Conservation (phyloP, 768 basidiomycete species). For the Boletus coccyginus region DNA sequence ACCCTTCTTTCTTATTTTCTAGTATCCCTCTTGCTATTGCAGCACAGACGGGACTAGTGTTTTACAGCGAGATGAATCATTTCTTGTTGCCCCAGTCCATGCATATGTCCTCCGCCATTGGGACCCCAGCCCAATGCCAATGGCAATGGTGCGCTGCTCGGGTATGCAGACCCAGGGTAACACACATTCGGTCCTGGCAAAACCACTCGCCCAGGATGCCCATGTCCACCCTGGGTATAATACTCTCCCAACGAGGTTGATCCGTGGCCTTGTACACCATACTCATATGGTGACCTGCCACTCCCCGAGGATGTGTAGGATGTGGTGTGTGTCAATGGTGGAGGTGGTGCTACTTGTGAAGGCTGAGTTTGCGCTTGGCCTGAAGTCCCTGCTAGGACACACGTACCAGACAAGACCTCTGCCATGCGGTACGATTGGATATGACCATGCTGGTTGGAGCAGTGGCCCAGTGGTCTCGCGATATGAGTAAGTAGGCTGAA, state of each 20-base stretch:
- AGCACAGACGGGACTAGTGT: too few relatives aligned
- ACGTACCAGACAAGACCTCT: too few relatives aligned
- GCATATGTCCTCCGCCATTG: slow-evolving; percentile 11
- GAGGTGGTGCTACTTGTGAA: slow-evolving; percentile 14
- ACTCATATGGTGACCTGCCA: slow-evolving; percentile 22
- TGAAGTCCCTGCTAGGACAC: too few relatives aligned
- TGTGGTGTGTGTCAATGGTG: slow-evolving; percentile 18
- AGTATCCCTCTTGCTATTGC: too few relatives aligned
- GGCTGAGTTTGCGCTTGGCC: slow-evolving; percentile 16
- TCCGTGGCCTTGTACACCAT: slow-evolving; percentile 18
- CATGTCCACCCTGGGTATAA: slow-evolving; percentile 16
- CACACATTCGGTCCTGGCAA: slow-evolving; percentile 20
- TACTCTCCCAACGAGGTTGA: slow-evolving; percentile 23
- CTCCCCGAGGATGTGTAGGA: slow-evolving; percentile 26
- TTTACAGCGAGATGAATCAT: slow-evolving; percentile 32
- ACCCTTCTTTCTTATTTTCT: too few relatives aligned
- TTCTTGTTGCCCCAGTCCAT: slow-evolving; percentile 27
- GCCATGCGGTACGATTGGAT: too few relatives aligned
- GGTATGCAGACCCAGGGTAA: slow-evolving; percentile 13
- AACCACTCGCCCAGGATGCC: slow-evolving; percentile 13
- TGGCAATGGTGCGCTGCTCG: background rate
- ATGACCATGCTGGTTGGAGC: too few relatives aligned
- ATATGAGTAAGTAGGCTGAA: too few relatives aligned
- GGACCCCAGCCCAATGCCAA: slow-evolving; percentile 17
- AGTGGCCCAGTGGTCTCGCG: too few relatives aligned